These are phyloP conservation scores for Ceratocystis diversiconidia DNA, from an alignment of 2,329 filamentous ascomycete species.

Conservation along the genomic window DNA sequence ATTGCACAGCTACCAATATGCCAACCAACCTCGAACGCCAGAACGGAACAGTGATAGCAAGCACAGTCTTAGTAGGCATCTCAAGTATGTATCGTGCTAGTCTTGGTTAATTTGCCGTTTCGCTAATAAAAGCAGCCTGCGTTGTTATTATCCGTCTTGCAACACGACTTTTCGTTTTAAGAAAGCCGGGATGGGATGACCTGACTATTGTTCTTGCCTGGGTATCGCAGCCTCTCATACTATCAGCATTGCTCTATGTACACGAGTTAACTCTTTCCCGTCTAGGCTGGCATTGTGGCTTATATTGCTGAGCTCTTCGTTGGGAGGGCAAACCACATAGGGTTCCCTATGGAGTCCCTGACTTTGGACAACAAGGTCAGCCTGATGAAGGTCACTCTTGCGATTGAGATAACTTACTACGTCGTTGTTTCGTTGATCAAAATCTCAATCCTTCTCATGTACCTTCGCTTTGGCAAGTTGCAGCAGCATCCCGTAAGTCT, in stretches of 20 bases:
- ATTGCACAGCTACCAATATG: conserved; percentile 15
- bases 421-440: conserved; percentile 29
- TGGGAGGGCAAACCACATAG: conserved; percentile 20
- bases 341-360: conserved; percentile 19
- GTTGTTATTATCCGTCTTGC: conserved; percentile 19
- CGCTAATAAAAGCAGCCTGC: conserved; percentile 15
- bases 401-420: conserved; percentile 31
- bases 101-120: background rate
- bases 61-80: conserved; percentile 18
- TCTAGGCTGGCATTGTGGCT: conserved; percentile 12
- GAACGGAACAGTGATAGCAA: conserved; percentile 19
- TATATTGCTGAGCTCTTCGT: conserved; percentile 21
- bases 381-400: conserved; percentile 23
- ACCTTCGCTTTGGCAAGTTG: conserved; percentile 31
- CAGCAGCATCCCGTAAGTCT: too few species aligned
- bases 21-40: conserved; percentile 20
- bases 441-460: conserved; percentile 32
- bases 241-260: background rate
- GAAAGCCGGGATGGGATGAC: conserved; percentile 21
- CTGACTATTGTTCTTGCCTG: conserved; percentile 19
- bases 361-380: conserved; percentile 20
- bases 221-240: conserved; percentile 10
- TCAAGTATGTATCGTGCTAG: conserved; percentile 16
- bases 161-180: conserved; percentile 18
- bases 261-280: background rate